Percentiles rank a stretch among this genome's conserved stretches.
These are phyloP conservation scores for Fusarium sp. DNA, from an alignment of 2,329 filamentous ascomycete species.

Conservation along the genomic window DNA sequence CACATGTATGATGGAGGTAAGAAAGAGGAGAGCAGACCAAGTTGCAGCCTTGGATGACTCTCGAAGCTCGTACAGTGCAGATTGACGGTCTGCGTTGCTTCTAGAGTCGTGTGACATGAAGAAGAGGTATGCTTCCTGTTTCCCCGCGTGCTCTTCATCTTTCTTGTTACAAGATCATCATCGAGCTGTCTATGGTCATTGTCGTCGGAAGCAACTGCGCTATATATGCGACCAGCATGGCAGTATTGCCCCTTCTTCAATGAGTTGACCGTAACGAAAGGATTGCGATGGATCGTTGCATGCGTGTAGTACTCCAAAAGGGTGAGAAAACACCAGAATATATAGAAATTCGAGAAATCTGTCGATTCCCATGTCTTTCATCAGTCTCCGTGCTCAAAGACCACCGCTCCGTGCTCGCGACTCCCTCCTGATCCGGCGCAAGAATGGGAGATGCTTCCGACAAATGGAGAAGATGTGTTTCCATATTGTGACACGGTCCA, in stretches of 20 bases:
- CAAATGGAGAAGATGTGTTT: background rate
- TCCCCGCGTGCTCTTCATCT: background rate
- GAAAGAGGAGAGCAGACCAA: background rate
- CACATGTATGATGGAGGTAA: background rate
- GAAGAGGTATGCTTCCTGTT: background rate
- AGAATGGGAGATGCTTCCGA: background rate
- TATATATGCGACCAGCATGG: background rate
- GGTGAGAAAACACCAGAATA: background rate
- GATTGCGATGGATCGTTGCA: background rate
- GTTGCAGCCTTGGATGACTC: fast-evolving
- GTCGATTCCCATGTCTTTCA: background rate
- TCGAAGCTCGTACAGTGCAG: background rate
- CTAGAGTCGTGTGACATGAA: background rate
- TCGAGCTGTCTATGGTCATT: fast-evolving
- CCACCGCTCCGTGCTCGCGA: background rate
- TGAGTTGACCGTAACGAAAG: background rate
- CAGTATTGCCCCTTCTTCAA: background rate
- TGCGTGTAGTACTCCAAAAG: background rate
- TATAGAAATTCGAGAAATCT: background rate
- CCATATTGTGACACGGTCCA: background rate
- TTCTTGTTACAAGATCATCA: background rate
- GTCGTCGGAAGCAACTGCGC: background rate
- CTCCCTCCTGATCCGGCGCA: background rate
- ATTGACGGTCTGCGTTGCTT: background rate
- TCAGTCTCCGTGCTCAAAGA: background rate